Conservation (phyloP, 2,329 filamentous ascomycete species). For the Diaporthe capsici region DNA sequence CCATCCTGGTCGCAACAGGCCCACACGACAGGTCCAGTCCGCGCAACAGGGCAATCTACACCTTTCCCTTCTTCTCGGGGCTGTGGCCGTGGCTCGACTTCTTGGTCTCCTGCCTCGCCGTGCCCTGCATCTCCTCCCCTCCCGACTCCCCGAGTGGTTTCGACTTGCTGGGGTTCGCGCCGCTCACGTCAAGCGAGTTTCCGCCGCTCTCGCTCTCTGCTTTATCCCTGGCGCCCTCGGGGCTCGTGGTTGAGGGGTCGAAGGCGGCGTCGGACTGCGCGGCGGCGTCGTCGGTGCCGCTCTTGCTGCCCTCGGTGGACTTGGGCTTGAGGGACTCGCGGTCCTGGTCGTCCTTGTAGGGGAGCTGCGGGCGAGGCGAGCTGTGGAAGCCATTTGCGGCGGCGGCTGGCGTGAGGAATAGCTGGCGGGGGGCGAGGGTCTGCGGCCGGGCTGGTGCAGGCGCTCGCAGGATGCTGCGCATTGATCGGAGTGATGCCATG, state of each 20-base stretch:
- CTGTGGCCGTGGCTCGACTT: slow-evolving; percentile 52
- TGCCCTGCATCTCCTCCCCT: slow-evolving; percentile 50
- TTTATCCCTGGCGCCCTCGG: slow-evolving; percentile 69
- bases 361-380: slow-evolving; percentile 45
- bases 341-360: slow-evolving; percentile 69
- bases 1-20: background rate
- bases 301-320: slow-evolving; percentile 76
- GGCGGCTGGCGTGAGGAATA: slow-evolving; percentile 20
- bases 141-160: slow-evolving; percentile 55
- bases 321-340: slow-evolving; percentile 75
- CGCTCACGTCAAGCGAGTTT: slow-evolving; percentile 58
- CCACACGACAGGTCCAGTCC: background rate
- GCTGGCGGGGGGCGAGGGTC: slow-evolving; percentile 10
- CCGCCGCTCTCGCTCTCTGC: slow-evolving; percentile 54
- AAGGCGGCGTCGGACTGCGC: slow-evolving; percentile 75
- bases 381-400: slow-evolving; percentile 52
- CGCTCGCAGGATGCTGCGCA: slow-evolving; percentile 39
- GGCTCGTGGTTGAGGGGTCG: slow-evolving; percentile 75
- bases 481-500: slow-evolving; percentile 36
- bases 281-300: slow-evolving; percentile 73
- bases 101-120: slow-evolving; percentile 50
- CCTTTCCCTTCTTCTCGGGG: slow-evolving; percentile 52
- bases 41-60: slow-evolving; percentile 20
- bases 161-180: slow-evolving; percentile 61
- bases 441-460: slow-evolving; percentile 36